Evolutionary conservation across 305 asterid genomes (phyloP), one percentile per base, ranked within the genome.

Genomic region (Ilex paraguariensis): DNA sequence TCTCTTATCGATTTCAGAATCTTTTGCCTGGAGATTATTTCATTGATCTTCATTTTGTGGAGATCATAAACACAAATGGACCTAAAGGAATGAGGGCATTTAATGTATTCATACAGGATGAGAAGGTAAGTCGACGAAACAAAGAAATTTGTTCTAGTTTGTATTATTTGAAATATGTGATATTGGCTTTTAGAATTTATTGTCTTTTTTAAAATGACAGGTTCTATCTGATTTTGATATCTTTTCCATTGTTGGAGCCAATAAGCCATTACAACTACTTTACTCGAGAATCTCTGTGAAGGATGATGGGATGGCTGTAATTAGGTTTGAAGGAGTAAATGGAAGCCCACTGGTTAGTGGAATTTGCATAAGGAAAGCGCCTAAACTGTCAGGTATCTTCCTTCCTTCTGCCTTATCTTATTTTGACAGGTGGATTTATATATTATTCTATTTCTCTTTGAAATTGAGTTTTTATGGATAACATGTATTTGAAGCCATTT

Each of bases 51-150:
- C 99, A 94, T 75, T 94, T 94, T 65, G 90, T 77, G 6, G 99
- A 94, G 76, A 90, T 94, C 58, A 94, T 94, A 58, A 83, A 94
- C 71, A 81, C 72, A 9, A 54, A 58, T 67, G 99, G 99, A 31
- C 99, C 99, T 2, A 90, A 90, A 82, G 99, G 99, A 31, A 77
- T 94, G 95, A 85, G 99, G 31, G 82, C 85, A 42, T 94, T 94
- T 55, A 70, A 83, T 72, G 95, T 94, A 52, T 83, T 75, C 70
- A 57, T 94, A 76, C 96, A 94, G 78, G 97, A 90, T 15, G 96
- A 94, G 54, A 88, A 86, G 99, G 99, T 77, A 77, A 76, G 92
- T 71, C 53, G 51, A 56, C 36, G 63, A 42, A n/a, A 15, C 59
- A 32, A 32, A 33, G 5, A 39, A 31, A 33, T n/a, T 12, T 8